Evolutionary conservation across 352 stramenopile species (phyloP).

Genomic region (Phytopythium oedochilum): DNA sequence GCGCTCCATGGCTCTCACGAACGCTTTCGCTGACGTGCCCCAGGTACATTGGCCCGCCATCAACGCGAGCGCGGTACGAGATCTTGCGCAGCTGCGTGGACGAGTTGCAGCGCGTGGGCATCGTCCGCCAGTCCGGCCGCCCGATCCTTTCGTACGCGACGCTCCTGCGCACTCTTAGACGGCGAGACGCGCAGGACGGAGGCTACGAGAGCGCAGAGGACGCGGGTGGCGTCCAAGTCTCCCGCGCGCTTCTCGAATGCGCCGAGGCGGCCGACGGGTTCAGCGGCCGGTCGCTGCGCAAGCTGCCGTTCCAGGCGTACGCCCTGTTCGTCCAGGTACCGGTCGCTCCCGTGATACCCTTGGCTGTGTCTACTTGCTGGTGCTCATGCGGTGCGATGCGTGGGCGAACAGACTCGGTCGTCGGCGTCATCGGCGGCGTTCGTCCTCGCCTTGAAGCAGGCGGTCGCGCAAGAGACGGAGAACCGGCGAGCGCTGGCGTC

Average conservation of each 20-base stretch:
- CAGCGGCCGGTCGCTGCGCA: constrained; percentile 72
- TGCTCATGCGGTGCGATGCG: not conserved
- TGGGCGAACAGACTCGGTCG: not conserved
- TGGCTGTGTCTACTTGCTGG: not conserved
- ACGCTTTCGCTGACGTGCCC: not conserved
- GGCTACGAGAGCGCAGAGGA: no score
- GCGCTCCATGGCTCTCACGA: no score
- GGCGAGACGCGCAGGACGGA: no score
- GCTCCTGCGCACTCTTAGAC: constrained; percentile 15
- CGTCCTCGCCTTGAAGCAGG: not conserved
- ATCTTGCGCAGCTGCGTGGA: constrained; percentile 82
- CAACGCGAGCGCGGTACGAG: constrained; percentile 59
- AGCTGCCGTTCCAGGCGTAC: constrained; percentile 83
- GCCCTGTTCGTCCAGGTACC: constrained; percentile 63
- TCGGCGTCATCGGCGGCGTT: not conserved
- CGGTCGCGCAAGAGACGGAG: not conserved
- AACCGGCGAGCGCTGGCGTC: not conserved
- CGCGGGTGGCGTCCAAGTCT: constrained; percentile 28
- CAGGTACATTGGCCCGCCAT: constrained; percentile 67
- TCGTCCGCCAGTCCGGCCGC: constrained; percentile 29
- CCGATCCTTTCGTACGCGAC: constrained; percentile 22
- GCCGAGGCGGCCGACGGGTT: constrained; percentile 54
- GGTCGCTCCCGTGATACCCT: not conserved
- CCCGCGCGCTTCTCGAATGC: constrained; percentile 27
- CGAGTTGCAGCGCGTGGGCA: constrained; percentile 72